A percentile compares a stretch with the other conserved stretches of the same genome.
These are phyloP conservation scores for Sphagnurus paluster DNA, from an alignment of 1,284 basidiomycete genomes.

Conservation along the genomic window DNA sequence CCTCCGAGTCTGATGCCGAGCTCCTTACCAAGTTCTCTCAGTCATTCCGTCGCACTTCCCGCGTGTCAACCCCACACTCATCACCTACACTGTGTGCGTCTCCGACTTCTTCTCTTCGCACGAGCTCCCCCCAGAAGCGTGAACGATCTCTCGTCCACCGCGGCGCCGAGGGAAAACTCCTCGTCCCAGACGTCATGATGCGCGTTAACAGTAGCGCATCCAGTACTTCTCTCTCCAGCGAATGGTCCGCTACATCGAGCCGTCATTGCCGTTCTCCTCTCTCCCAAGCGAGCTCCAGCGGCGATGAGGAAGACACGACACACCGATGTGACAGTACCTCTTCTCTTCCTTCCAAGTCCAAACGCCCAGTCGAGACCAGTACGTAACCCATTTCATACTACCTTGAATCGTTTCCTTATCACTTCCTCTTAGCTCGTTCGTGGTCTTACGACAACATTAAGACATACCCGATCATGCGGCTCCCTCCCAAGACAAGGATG, in stretches of 20 bases:
- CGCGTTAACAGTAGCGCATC: slow-evolving; percentile 41
- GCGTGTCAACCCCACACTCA: slow-evolving; percentile 39
- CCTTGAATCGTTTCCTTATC: not conserved
- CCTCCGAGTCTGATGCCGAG: slow-evolving; percentile 42
- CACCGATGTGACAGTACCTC: slow-evolving; percentile 18
- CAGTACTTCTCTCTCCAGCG: slow-evolving; percentile 36
- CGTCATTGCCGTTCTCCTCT: slow-evolving; percentile 39
- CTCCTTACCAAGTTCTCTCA: slow-evolving; percentile 55
- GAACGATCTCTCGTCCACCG: slow-evolving; percentile 55
- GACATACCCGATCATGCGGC: slow-evolving; percentile 65
- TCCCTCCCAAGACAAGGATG: slow-evolving; percentile 42
- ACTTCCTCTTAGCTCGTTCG: slow-evolving; percentile 46
- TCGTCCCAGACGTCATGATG: slow-evolving; percentile 65
- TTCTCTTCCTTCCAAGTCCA: slow-evolving; percentile 18
- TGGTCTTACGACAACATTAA: slow-evolving; percentile 71
- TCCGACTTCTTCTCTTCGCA: slow-evolving; percentile 27
- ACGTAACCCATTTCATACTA: too few species aligned
- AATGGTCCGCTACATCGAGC: slow-evolving; percentile 24
- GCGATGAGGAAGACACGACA: slow-evolving; percentile 25
- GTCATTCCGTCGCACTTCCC: slow-evolving; percentile 52
- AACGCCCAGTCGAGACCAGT: slow-evolving; percentile 40
- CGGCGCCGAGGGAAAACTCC: slow-evolving; percentile 61
- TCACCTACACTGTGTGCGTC: slow-evolving; percentile 24
- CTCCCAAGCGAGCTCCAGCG: slow-evolving; percentile 29
- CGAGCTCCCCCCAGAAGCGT: slow-evolving; percentile 33